Percentiles rank a stretch among this genome's conserved stretches.
Evolutionary conservation across 192 early-diverging fungal species (phyloP).

Genomic region (Entrophospora sp.): DNA sequence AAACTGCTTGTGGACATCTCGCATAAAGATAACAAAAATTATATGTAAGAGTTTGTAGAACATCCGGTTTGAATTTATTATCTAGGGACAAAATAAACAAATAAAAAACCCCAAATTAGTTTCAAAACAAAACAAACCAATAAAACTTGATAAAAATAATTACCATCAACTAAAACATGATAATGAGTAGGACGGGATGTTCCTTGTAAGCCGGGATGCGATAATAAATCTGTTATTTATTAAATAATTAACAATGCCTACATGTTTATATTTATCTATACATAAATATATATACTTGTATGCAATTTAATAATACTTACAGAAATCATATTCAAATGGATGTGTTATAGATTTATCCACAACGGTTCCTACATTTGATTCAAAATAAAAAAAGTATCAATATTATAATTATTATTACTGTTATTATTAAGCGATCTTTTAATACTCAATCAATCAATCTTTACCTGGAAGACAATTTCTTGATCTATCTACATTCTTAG

Average conservation of each 20-base stretch:
- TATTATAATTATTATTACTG: neutral
- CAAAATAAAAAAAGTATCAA: neutral
- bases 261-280: neutral
- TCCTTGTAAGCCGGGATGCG: slow-evolving; percentile 85
- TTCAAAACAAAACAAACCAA: too few species aligned
- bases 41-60: too few species aligned
- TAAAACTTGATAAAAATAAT: too few species aligned
- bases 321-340: slow-evolving; percentile 11
- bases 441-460: too few species aligned
- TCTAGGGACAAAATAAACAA: too few species aligned
- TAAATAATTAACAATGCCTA: neutral
- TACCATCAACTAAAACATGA: slow-evolving; percentile 78
- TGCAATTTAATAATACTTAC: neutral
- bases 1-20: too few species aligned
- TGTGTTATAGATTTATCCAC: slow-evolving; percentile 5
- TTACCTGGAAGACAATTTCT: slow-evolving; percentile 76
- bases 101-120: too few species aligned
- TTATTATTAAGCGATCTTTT: neutral
- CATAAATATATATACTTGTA: neutral
- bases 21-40: too few species aligned
- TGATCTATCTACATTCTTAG: slow-evolving; percentile 49
- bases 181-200: slow-evolving; percentile 87
- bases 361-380: slow-evolving; percentile 38
- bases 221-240: slow-evolving; percentile 50
- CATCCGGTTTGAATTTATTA: too few species aligned